These are phyloP conservation scores for Psidium guajava DNA, from an alignment of 345 rosid species.

Conservation along the genomic window DNA sequence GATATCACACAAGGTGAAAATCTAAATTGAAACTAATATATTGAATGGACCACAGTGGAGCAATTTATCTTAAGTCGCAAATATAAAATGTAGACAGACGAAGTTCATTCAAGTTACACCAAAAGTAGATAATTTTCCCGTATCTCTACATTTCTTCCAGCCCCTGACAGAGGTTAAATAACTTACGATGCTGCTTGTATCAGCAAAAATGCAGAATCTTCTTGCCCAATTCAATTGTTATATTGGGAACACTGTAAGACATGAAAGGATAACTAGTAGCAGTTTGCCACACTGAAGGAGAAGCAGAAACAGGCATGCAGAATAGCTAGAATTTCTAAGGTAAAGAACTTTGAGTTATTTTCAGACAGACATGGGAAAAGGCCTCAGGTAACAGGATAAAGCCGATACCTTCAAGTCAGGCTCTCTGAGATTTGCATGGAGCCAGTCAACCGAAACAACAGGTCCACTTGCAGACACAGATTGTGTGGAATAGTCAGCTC, in stretches of 20 bases:
- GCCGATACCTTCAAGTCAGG: constrained; percentile 73
- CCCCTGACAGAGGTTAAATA: neutral
- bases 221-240: neutral
- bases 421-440: constrained; percentile 60
- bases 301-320: neutral
- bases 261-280: neutral
- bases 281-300: neutral
- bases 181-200: neutral
- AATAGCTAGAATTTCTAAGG: neutral
- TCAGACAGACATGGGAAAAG: neutral
- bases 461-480: constrained; percentile 53
- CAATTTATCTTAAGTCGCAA: neutral
- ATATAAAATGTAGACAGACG: neutral
- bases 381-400: neutral
- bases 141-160: neutral
- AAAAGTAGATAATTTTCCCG: neutral
- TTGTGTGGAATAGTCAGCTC: constrained; percentile 29
- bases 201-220: neutral
- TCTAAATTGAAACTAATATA: neutral
- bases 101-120: neutral
- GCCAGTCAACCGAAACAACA: constrained; percentile 95
- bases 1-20: neutral
- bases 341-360: neutral
- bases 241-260: neutral
- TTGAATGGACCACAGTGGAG: neutral